These are phyloP conservation scores for Solidago caesia DNA, from an alignment of 129 eudicot species.

Conservation along the genomic window DNA sequence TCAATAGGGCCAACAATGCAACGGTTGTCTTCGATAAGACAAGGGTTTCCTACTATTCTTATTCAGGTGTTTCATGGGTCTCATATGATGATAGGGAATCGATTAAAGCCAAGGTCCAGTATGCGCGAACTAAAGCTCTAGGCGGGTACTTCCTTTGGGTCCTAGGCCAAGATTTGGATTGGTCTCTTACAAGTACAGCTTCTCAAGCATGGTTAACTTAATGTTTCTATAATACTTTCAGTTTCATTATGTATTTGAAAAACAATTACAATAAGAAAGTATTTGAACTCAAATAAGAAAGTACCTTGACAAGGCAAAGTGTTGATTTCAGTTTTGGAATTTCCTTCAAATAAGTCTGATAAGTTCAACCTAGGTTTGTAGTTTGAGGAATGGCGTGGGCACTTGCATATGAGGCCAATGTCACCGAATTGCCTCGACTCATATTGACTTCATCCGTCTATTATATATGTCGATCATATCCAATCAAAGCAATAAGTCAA, in stretches of 20 bases:
- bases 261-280: no score
- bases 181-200: conserved; percentile 26
- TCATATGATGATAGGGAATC: conserved; percentile 42
- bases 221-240: not conserved
- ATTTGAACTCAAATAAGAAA: not conserved
- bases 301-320: no score
- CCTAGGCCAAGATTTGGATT: conserved; percentile 23
- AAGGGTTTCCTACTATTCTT: conserved; percentile 37
- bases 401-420: not conserved
- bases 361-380: not conserved
- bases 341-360: not conserved
- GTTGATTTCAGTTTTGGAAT: not conserved
- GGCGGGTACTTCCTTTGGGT: conserved; percentile 45
- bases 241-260: not conserved
- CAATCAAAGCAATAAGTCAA: not conserved
- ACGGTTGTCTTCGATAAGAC: conserved; percentile 25
- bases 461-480: no score
- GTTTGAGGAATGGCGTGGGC: not conserved
- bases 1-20: conserved; percentile 34
- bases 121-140: conserved; percentile 25
- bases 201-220: conserved; percentile 34
- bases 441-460: not conserved
- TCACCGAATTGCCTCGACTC: not conserved
- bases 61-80: conserved; percentile 41
- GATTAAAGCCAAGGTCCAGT: conserved; percentile 32